Percentiles rank a stretch among this genome's conserved stretches.
phyloP scores from a whole-genome alignment of 2,329 filamentous ascomycete species.

The Lanzia echinophila region DNA sequence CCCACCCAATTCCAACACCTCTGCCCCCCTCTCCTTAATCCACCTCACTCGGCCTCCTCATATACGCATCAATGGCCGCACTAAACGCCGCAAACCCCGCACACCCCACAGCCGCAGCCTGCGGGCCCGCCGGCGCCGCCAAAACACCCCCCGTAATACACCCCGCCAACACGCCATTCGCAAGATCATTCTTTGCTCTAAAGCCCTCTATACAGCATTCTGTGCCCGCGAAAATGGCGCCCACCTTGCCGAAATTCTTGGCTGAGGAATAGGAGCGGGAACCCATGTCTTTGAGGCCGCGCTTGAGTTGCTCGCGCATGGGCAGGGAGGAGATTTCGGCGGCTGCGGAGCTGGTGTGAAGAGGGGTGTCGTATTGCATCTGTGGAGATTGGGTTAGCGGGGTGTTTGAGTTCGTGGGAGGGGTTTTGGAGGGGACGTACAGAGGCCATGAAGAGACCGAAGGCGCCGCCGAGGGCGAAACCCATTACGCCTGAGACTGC shows the following conservation, averaged over 20 bases:
- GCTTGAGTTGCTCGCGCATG: conserved; percentile 71
- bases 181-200: conserved; percentile 87
- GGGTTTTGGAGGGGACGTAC: conserved; percentile 47
- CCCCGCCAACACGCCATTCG: conserved; percentile 79
- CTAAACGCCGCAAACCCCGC: conserved; percentile 90
- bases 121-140: conserved; percentile 79
- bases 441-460: conserved; percentile 96
- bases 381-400: conserved; percentile 32
- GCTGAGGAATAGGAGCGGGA: conserved; percentile 72
- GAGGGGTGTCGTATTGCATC: conserved; percentile 98
- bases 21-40: conserved; percentile 17
- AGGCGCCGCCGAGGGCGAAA: conserved; percentile 87
- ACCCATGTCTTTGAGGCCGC: conserved; percentile 95
- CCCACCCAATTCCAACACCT: background rate
- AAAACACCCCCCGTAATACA: conserved; percentile 88
- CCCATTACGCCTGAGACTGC: conserved; percentile 88
- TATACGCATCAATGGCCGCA: conserved; percentile 85
- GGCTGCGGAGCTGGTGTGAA: conserved; percentile 39
- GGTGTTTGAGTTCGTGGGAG: background rate
- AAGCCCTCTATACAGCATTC: conserved; percentile 94
- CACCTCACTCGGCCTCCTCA: conserved; percentile 68
- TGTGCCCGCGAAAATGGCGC: conserved; percentile 82
- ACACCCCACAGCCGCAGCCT: conserved; percentile 81
- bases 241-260: conserved; percentile 93
- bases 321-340: conserved; percentile 57